Conservation (phyloP, 1,139 yeast genomes). For the Sugiyamaella neomexicana region DNA sequence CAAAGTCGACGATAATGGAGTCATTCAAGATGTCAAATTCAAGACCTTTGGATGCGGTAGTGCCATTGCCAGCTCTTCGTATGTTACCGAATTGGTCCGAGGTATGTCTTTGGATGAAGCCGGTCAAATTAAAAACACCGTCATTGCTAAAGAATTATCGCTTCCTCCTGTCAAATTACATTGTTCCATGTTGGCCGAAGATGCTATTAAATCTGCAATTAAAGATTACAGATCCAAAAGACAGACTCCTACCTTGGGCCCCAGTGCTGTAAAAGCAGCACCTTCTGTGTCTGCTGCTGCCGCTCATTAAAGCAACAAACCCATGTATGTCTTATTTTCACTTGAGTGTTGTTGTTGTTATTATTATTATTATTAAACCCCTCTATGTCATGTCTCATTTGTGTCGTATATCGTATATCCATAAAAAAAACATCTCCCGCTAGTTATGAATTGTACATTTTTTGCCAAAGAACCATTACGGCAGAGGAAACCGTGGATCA, state of each 20-base stretch:
- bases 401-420: not conserved
- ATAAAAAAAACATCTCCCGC: not conserved
- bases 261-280: conserved; percentile 32
- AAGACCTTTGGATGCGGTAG: conserved; percentile 99
- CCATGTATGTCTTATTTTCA: too few relatives aligned
- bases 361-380: not conserved
- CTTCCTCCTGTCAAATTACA: conserved; percentile 97
- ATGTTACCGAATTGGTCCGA: conserved; percentile 91
- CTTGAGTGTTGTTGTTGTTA: not conserved
- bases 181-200: conserved; percentile 98
- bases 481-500: conserved; percentile 22
- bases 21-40: conserved; percentile 91
- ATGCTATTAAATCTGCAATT: conserved; percentile 95
- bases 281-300: conserved; percentile 18
- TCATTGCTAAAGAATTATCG: conserved; percentile 87
- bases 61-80: conserved; percentile 94
- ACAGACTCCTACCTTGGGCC: conserved; percentile 41
- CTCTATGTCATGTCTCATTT: not conserved
- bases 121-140: conserved; percentile 82
- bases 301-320: conserved; percentile 17
- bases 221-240: conserved; percentile 86
- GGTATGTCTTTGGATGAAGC: conserved; percentile 97
- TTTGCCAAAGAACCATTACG: not conserved
- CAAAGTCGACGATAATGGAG: conserved; percentile 87
- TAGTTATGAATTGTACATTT: conserved; percentile 1